A percentile compares a stretch with the other conserved stretches of the same genome.
Conservation (phyloP, 495 filamentous ascomycete species). For the Penicillium parvum region DNA sequence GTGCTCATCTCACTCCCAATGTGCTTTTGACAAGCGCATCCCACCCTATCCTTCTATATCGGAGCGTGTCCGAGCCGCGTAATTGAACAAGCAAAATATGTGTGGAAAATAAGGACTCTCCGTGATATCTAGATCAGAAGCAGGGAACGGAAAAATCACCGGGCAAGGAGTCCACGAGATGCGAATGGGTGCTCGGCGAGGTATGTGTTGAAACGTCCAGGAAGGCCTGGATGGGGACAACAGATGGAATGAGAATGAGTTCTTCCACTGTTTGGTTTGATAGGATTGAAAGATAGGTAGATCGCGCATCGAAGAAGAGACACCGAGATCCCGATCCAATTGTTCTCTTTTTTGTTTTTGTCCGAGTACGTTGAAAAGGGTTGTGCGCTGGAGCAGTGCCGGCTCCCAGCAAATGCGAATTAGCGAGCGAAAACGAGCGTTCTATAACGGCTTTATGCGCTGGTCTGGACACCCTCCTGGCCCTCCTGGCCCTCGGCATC, state of each 20-base stretch:
- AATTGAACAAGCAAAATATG: constrained; percentile 56
- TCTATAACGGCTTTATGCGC: constrained; percentile 26
- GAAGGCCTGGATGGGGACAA: constrained; percentile 6
- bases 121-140: constrained; percentile 69
- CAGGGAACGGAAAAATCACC: constrained; percentile 53
- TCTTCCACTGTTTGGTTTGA: background rate
- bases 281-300: constrained; percentile 3
- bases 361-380: background rate
- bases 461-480: constrained; percentile 26
- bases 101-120: constrained; percentile 36
- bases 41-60: constrained; percentile 17
- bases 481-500: constrained; percentile 38
- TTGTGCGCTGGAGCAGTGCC: background rate
- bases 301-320: constrained; percentile 1
- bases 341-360: constrained; percentile 3
- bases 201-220: constrained; percentile 20
- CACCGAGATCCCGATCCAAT: background rate
- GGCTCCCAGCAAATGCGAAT: constrained; percentile 6
- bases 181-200: constrained; percentile 16
- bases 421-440: constrained; percentile 4
- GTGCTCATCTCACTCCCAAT: constrained; percentile 17
- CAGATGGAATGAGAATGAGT: background rate
- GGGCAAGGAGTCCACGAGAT: constrained; percentile 14
- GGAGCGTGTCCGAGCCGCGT: constrained; percentile 54
- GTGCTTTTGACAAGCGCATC: constrained; percentile 17